These are phyloP conservation scores for Xylaria flabelliformis DNA, from an alignment of 495 filamentous ascomycete genomes.

Conservation along the genomic window DNA sequence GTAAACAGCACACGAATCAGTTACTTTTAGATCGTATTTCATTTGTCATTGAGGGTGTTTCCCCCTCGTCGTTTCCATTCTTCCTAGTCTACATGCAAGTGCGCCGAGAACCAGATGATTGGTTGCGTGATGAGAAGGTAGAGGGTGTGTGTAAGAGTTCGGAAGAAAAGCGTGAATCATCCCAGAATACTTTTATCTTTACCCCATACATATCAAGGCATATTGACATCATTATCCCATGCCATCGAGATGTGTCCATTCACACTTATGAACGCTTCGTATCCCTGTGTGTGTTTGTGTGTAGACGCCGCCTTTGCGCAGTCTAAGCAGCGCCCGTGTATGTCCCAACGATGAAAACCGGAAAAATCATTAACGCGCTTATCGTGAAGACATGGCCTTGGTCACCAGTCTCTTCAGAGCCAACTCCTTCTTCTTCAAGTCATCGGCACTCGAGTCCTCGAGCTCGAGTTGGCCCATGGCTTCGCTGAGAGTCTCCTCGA, in stretches of 20 bases:
- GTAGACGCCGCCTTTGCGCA: conserved; percentile 32
- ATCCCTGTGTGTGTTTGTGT: conserved; percentile 20
- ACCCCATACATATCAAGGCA: conserved; percentile 36
- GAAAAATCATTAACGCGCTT: conserved; percentile 50
- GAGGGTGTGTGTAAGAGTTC: conserved; percentile 39
- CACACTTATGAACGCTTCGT: conserved; percentile 30
- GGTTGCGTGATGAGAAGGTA: conserved; percentile 39
- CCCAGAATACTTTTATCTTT: conserved; percentile 44
- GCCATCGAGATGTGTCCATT: conserved; percentile 41
- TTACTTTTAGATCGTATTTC: conserved; percentile 20
- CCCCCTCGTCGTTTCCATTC: conserved; percentile 38
- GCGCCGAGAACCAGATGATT: conserved; percentile 45
- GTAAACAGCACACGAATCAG: neutral
- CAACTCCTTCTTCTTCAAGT: conserved; percentile 99
- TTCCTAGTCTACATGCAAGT: conserved; percentile 56
- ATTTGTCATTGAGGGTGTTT: conserved; percentile 34
- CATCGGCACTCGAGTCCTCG: conserved; percentile 79
- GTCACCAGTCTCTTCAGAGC: conserved; percentile 97
- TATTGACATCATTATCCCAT: conserved; percentile 37
- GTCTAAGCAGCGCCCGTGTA: conserved; percentile 41
- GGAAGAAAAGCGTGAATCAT: conserved; percentile 45
- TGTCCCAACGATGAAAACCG: conserved; percentile 42
- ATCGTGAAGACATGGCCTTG: conserved; percentile 92
- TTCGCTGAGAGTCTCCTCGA: conserved; percentile 78
- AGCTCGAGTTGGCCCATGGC: conserved; percentile 59